phyloP scores from a whole-genome alignment of 768 basidiomycete genomes.

The Saitozyma podzolica region DNA sequence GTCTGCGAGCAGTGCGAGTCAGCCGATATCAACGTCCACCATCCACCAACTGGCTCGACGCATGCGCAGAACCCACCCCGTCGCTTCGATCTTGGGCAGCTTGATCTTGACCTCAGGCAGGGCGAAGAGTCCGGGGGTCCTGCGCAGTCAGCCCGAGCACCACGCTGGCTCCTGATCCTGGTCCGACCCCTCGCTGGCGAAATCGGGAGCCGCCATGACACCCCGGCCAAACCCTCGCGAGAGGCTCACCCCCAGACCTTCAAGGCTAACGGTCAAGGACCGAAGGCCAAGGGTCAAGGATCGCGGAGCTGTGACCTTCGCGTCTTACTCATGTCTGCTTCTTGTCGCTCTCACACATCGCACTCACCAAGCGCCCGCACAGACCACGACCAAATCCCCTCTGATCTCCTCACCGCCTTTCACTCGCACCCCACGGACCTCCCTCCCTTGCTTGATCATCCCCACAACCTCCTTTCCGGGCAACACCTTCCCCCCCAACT shows the following conservation, averaged over 20 bases:
- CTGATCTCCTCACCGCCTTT: slow-evolving; percentile 58
- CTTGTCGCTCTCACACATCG: background rate
- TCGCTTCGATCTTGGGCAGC: slow-evolving; percentile 66
- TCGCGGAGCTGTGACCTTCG: no score
- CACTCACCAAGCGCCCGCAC: slow-evolving; percentile 39
- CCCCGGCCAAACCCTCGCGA: no score
- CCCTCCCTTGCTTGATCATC: slow-evolving; percentile 54
- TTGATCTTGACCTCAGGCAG: slow-evolving; percentile 54
- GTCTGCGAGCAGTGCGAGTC: slow-evolving; percentile 56
- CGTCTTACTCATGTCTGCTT: no score
- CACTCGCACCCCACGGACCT: slow-evolving; percentile 63
- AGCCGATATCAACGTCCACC: slow-evolving; percentile 21
- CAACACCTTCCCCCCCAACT: slow-evolving; percentile 64
- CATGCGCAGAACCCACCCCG: slow-evolving; percentile 62
- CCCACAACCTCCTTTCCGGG: slow-evolving; percentile 62
- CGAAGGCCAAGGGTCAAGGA: no score
- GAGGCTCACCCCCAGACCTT: no score
- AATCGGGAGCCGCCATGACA: no score
- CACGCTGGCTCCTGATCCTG: no score
- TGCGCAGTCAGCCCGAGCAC: slow-evolving; percentile 44
- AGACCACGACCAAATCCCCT: slow-evolving; percentile 60
- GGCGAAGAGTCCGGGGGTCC: slow-evolving; percentile 80
- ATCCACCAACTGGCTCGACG: slow-evolving; percentile 15
- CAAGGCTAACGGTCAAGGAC: no score
- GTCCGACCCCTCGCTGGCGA: no score